Conservation (phyloP, 1,139 yeast species). For the Hansenula lynferdii region DNA sequence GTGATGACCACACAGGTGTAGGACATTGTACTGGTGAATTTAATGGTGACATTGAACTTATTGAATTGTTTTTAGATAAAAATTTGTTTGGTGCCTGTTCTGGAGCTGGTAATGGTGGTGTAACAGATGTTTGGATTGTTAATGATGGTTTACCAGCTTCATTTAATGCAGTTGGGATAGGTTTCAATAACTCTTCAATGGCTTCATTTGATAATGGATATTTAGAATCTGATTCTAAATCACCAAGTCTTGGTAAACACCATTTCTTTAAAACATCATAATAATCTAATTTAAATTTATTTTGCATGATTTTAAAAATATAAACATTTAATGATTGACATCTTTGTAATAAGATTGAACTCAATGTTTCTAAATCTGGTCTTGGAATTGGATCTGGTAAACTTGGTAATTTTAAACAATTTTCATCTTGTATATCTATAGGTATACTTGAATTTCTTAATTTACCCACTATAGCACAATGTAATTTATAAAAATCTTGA, state of each 20-base stretch:
- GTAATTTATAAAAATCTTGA: conserved; percentile 57
- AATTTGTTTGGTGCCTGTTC: neutral
- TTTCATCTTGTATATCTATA: conserved; percentile 4
- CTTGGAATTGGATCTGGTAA: conserved; percentile 30
- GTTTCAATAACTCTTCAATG: conserved; percentile 18
- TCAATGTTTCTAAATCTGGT: conserved; percentile 23
- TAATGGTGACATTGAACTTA: conserved; percentile 4
- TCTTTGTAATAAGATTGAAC: conserved; percentile 22
- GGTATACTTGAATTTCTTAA: conserved; percentile 7
- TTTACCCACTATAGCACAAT: conserved; percentile 42
- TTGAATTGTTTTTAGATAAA: conserved; percentile 1
- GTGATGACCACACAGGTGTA: conserved; percentile 14
- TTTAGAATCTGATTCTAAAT: conserved; percentile 17
- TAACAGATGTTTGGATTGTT: conserved; percentile 17
- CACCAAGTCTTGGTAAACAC: conserved; percentile 23
- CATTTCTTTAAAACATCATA: conserved; percentile 18
- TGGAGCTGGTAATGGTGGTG: conserved; percentile 21
- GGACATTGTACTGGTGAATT: conserved; percentile 14
- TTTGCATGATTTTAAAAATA: conserved; percentile 22
- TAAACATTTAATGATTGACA: conserved; percentile 26
- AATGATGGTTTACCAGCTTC: conserved; percentile 11
- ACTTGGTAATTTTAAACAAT: conserved; percentile 17
- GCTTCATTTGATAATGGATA: conserved; percentile 11
- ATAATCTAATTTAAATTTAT: conserved; percentile 18
- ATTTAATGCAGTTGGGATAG: conserved; percentile 9